These are phyloP conservation scores for Castanea mollissima DNA, from an alignment of 306 rosid genomes.

Conservation along the genomic window DNA sequence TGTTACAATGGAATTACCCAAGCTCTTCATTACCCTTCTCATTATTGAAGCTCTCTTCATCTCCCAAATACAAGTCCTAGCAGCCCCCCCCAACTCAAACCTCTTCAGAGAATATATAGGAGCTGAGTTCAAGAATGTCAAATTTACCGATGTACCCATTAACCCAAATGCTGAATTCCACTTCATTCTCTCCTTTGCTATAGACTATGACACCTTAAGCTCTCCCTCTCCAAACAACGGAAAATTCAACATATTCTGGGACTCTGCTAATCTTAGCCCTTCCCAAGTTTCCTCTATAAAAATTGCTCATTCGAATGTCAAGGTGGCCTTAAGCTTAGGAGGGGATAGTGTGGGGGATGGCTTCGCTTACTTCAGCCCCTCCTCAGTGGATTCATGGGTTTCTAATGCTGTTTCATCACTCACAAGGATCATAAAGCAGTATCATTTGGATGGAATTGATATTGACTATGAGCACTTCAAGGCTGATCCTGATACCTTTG, in stretches of 20 bases:
- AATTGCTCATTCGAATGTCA: conserved; percentile 52
- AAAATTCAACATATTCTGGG: conserved; percentile 70
- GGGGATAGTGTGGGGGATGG: conserved; percentile 46
- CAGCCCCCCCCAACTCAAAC: no score
- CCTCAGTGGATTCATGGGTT: conserved; percentile 70
- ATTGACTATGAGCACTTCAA: conserved; percentile 75
- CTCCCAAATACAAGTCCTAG: no score
- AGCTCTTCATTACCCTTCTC: no score
- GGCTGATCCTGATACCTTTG: conserved; percentile 51
- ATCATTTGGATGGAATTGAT: conserved; percentile 68
- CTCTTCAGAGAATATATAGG: no score
- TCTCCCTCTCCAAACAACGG: conserved; percentile 65
- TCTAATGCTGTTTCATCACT: conserved; percentile 75
- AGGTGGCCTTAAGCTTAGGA: conserved; percentile 70
- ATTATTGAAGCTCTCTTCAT: no score
- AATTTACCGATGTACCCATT: conserved; percentile 62
- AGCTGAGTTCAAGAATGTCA: conserved; percentile 25
- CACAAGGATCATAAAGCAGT: conserved; percentile 55
- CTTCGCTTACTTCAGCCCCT: conserved; percentile 47
- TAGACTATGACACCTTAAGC: conserved; percentile 60
- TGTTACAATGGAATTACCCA: no score
- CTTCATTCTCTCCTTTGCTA: conserved; percentile 77
- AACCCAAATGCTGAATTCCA: conserved; percentile 61
- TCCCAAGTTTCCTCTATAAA: conserved; percentile 63
- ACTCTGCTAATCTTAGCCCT: conserved; percentile 54